Base-by-base conservation (phyloP, 2,329 filamentous ascomycete species). In the Colletotrichum orchidophilum region DNA sequence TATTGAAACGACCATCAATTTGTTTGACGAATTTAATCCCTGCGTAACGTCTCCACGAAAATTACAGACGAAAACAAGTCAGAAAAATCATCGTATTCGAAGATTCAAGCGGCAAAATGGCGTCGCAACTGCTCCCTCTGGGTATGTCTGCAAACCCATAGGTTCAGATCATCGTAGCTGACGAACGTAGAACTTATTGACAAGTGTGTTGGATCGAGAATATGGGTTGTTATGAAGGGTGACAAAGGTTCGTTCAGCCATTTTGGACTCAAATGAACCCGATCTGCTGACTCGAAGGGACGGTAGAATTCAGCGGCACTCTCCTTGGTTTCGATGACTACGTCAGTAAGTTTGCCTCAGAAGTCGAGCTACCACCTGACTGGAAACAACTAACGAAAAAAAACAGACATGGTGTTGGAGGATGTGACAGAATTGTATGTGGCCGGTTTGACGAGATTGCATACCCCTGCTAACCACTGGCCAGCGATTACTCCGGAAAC, bases 141-240 rank as follows among this genome's bases (percentile, higher is more conserved):
- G 92, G 92, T 93, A 81, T 76, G 26, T 24, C 33, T 64, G 42
- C 53, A 11, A 31, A 61, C 35, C 54, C 35, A 31, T 27, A 21
- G 35, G 35, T 29, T 35, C 29, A 57, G 29, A 55, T 29, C n/a
- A 24, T 21, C 24, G 53, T 24, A 46, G 55, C 76, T 79, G 71
- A 80, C 75, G 64, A 15, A 31, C 11, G 21, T 79, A 97, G 96
- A 99, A 84, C 91, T 99, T 80, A 98, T 99, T 82, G 96, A 99
- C 87, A 98, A 98, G 84, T 99, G 96, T 81, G 95, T 99, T 75
- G 96, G 96, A 73, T 98, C 95, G 65, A 93, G 93, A 78, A 98
- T 99, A 82, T 98, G 96, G 95, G 95, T 99, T 74, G 91, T 99
- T 78, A 99, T 99, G 96, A 99, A 99, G 85, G 94, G 95, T 75